Conservation (phyloP, 2,329 filamentous ascomycete species). For the Aspergillus spinulosporus region DNA sequence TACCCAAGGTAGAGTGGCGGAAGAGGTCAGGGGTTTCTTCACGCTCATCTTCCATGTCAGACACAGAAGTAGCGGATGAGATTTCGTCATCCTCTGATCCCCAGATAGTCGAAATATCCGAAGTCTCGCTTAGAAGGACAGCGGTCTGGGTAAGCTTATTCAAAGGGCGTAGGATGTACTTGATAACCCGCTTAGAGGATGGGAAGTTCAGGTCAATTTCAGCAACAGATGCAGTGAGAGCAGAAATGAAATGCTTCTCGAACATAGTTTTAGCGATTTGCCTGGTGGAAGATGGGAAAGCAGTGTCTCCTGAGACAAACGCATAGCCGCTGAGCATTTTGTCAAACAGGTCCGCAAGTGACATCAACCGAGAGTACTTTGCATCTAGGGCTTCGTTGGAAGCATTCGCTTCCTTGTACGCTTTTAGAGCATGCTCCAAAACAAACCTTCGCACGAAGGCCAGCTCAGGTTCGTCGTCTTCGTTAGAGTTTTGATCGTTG, state of each 20-base stretch:
- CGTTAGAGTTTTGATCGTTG: conserved; percentile 37
- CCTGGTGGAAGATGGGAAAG: conserved; percentile 63
- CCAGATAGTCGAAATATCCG: conserved; percentile 68
- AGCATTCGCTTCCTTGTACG: conserved; percentile 82
- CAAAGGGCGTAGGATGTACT: conserved; percentile 89
- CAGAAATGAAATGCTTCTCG: conserved; percentile 90
- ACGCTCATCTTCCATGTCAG: conserved; percentile 79
- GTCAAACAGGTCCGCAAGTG: conserved; percentile 86
- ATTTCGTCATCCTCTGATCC: conserved; percentile 84
- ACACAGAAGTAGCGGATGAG: conserved; percentile 81
- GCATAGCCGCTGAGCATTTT: conserved; percentile 84
- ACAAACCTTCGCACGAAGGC: conserved; percentile 94
- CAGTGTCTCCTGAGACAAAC: conserved; percentile 55
- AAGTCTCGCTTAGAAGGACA: conserved; percentile 77
- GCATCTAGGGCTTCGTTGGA: conserved; percentile 78
- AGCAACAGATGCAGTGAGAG: conserved; percentile 86
- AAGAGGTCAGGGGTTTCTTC: conserved; percentile 97
- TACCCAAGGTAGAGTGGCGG: conserved; percentile 90
- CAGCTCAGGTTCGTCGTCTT: conserved; percentile 54
- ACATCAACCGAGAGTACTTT: conserved; percentile 85
- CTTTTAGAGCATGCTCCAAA: conserved; percentile 85
- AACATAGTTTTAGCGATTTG: conserved; percentile 95
- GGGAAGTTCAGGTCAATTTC: conserved; percentile 96
- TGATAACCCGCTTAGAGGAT: conserved; percentile 88
- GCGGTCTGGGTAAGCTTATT: conserved; percentile 85